phyloP scores from a whole-genome alignment of 1,284 basidiomycete genomes.

The Coriolopsis trogii region DNA sequence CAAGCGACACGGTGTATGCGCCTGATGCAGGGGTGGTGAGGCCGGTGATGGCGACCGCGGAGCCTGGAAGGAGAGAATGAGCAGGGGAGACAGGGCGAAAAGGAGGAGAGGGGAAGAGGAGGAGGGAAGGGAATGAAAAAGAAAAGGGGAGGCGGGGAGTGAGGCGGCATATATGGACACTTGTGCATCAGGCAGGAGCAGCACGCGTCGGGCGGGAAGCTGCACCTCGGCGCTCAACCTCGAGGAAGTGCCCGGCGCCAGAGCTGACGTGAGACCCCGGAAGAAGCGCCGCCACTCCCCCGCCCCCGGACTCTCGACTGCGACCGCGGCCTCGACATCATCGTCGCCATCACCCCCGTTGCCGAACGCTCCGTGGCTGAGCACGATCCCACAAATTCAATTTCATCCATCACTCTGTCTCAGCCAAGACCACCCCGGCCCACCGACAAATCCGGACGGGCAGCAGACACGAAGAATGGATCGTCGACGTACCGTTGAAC shows the following conservation, averaged over 20 bases:
- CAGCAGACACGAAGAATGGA: neutral
- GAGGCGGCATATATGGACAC: slow-evolving; percentile 12
- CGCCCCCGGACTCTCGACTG: neutral
- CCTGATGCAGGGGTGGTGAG: slow-evolving; percentile 55
- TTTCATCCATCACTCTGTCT: too few relatives aligned
- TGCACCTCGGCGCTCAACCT: slow-evolving; percentile 9
- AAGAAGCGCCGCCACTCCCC: slow-evolving; percentile 3
- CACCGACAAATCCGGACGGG: neutral
- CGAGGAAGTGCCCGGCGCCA: too few relatives aligned
- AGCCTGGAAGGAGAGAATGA: slow-evolving; percentile 42
- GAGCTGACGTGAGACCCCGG: slow-evolving; percentile 16
- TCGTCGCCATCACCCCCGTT: slow-evolving; percentile 19
- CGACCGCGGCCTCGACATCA: slow-evolving; percentile 13
- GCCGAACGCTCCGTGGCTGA: slow-evolving; percentile 6
- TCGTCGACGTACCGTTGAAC: slow-evolving; percentile 48
- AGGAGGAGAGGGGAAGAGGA: neutral
- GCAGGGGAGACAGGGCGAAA: neutral
- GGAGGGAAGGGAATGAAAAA: neutral
- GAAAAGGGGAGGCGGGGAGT: slow-evolving; percentile 9
- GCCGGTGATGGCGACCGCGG: slow-evolving; percentile 59
- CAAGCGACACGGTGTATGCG: slow-evolving; percentile 61
- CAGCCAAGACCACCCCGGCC: too few relatives aligned
- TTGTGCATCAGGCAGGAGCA: neutral
- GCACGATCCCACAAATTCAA: slow-evolving; percentile 5
- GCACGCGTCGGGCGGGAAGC: too few relatives aligned